Conservation (phyloP, 176 grass and related monocot species). For the Microstegium vimineum region DNA sequence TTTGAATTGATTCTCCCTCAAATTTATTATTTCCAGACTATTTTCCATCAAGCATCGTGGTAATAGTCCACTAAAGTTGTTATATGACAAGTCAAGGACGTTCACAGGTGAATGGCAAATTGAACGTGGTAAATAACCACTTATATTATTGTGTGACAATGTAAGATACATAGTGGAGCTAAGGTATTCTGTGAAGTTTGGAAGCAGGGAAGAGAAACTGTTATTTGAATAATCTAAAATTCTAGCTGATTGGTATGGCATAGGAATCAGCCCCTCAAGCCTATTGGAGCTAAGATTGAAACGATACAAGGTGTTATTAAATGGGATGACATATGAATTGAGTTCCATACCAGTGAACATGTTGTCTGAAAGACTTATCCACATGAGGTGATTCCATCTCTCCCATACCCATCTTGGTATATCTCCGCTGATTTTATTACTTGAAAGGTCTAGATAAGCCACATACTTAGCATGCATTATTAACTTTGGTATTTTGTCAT, state of each 20-base stretch:
- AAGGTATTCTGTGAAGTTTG: constrained; percentile 17
- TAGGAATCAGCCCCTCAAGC: constrained; percentile 6
- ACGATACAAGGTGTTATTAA: fast-evolving
- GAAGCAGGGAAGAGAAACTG: not conserved
- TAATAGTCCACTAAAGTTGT: not conserved
- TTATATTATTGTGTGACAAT: constrained; percentile 14
- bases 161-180: not conserved
- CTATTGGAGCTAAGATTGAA: constrained; percentile 25
- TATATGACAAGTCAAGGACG: not conserved
- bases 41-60: constrained; percentile 17
- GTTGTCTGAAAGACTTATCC: constrained; percentile 14
- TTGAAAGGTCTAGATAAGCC: constrained; percentile 6
- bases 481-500: too few species aligned
- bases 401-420: constrained; percentile 41
- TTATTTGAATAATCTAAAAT: constrained; percentile 18
- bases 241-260: not conserved
- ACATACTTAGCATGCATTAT: not conserved
- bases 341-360: not conserved
- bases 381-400: not conserved
- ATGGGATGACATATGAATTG: not conserved
- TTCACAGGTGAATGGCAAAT: not conserved
- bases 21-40: not conserved
- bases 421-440: constrained; percentile 9
- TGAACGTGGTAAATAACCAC: constrained; percentile 3
- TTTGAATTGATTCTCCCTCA: constrained; percentile 20